phyloP scores from a whole-genome alignment of 345 rosid species.

The Rhodamnia argentea region DNA sequence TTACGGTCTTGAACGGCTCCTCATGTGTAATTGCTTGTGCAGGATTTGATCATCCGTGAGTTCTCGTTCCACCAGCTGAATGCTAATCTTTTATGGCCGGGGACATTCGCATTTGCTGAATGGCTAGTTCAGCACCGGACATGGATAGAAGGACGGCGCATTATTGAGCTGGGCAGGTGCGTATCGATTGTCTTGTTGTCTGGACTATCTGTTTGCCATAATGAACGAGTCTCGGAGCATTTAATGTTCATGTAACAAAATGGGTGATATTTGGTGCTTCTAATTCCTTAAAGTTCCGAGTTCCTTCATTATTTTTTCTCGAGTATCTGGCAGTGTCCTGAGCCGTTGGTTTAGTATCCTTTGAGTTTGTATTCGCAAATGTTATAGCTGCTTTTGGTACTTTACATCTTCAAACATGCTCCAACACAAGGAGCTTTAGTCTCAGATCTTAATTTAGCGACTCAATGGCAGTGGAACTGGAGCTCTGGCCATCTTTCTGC shows the following conservation, averaged over 20 bases:
- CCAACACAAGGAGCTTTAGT: background rate
- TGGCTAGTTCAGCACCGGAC: slow-evolving; percentile 60
- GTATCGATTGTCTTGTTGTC: background rate
- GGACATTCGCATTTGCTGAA: slow-evolving; percentile 83
- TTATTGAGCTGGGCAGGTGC: slow-evolving; percentile 92
- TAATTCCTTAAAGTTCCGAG: background rate
- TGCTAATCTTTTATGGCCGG: slow-evolving; percentile 99
- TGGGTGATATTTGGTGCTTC: background rate
- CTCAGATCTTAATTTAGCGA: background rate
- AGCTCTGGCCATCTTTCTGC: slow-evolving; percentile 83
- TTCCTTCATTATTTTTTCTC: background rate
- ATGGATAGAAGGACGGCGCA: slow-evolving; percentile 39
- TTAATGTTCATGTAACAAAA: background rate
- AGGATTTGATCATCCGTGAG: slow-evolving; percentile 74
- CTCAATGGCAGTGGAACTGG: slow-evolving; percentile 74
- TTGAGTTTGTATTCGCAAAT: background rate
- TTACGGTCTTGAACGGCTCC: background rate
- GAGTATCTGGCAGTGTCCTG: background rate
- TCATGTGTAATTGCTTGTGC: background rate
- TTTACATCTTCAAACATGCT: background rate
- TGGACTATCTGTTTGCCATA: background rate
- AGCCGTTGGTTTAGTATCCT: background rate
- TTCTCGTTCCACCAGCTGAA: slow-evolving; percentile 85
- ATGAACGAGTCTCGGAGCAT: background rate
- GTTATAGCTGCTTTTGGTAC: background rate